phyloP scores from a whole-genome alignment of 441 rosid genomes.

The Rhodomyrtus psidioides region DNA sequence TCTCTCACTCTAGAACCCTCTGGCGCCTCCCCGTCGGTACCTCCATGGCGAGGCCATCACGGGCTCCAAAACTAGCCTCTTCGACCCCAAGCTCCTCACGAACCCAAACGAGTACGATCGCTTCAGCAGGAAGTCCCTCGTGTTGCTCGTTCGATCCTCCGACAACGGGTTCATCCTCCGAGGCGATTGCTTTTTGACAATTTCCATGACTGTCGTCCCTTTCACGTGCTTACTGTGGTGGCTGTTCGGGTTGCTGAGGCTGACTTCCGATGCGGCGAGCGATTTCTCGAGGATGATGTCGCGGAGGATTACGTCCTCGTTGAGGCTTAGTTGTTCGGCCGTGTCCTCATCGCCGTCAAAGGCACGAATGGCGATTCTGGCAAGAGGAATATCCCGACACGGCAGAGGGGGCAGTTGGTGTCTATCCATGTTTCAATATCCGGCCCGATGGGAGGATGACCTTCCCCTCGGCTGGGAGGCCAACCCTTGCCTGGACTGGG shows the following conservation, averaged over 20 bases:
- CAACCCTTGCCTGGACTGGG: too few relatives aligned
- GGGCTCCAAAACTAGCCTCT: slow-evolving; percentile 62
- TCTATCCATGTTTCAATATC: too few relatives aligned
- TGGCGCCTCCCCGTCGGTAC: slow-evolving; percentile 28
- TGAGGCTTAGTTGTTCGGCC: slow-evolving; percentile 77
- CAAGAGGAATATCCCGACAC: slow-evolving; percentile 52
- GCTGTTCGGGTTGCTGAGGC: background rate
- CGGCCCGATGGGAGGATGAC: too few relatives aligned
- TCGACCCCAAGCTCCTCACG: slow-evolving; percentile 61
- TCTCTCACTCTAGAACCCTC: slow-evolving; percentile 71
- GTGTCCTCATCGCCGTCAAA: slow-evolving; percentile 80
- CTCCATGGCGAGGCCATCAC: slow-evolving; percentile 76
- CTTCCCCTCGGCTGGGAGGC: too few relatives aligned
- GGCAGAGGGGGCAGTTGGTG: slow-evolving; percentile 65
- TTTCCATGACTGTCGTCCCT: slow-evolving; percentile 30
- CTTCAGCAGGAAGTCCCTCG: slow-evolving; percentile 36
- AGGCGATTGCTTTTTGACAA: slow-evolving; percentile 52
- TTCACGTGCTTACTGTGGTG: background rate
- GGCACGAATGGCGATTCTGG: slow-evolving; percentile 59
- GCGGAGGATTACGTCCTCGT: slow-evolving; percentile 36
- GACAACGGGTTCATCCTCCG: slow-evolving; percentile 9
- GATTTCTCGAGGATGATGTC: slow-evolving; percentile 20
- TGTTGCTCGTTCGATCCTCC: slow-evolving; percentile 31
- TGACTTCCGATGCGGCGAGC: slow-evolving; percentile 8
- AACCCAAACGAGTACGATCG: slow-evolving; percentile 78